These are phyloP conservation scores for Microbotryomycetes sp. DNA, from an alignment of 1,284 basidiomycete species.

Conservation along the genomic window DNA sequence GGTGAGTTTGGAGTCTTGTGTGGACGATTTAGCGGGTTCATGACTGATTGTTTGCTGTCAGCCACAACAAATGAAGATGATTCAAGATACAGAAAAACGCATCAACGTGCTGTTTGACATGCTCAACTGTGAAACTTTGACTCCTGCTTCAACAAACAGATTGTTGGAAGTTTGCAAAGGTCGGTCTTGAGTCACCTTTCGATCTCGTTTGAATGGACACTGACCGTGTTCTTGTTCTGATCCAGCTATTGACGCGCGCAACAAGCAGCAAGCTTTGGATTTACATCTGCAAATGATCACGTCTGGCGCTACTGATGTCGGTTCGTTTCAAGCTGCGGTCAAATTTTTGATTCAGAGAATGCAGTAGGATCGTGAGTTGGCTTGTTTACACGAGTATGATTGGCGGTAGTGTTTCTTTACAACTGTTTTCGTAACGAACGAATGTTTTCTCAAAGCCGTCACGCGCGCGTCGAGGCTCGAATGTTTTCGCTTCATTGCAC, in stretches of 20 bases:
- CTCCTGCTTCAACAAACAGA: slow-evolving; percentile 35
- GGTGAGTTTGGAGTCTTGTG: slow-evolving; percentile 13
- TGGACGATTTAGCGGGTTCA: slow-evolving; percentile 37
- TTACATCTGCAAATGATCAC: slow-evolving; percentile 33
- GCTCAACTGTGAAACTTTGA: slow-evolving; percentile 79
- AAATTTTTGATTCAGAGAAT: slow-evolving; percentile 32
- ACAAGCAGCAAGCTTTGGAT: slow-evolving; percentile 31
- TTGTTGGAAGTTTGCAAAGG: slow-evolving; percentile 41
- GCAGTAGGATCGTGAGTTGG: neutral
- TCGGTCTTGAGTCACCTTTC: slow-evolving; percentile 10
- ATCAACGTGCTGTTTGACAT: slow-evolving; percentile 83
- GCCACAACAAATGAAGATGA: slow-evolving; percentile 74
- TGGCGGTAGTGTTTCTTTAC: too few relatives aligned
- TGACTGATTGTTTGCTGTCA: slow-evolving; percentile 55
- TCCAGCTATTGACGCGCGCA: slow-evolving; percentile 33
- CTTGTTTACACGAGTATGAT: too few relatives aligned
- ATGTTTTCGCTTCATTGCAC: too few relatives aligned
- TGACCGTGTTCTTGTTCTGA: neutral
- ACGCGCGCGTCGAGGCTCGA: too few relatives aligned
- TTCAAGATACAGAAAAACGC: slow-evolving; percentile 81
- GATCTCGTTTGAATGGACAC: neutral
- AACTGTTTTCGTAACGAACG: too few relatives aligned
- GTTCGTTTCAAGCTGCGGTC: slow-evolving; percentile 35
- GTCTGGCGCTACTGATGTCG: slow-evolving; percentile 23
- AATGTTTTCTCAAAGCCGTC: too few relatives aligned